Evolutionary conservation across 352 stramenopile species (phyloP).

Genomic region (Pythium periplocum): DNA sequence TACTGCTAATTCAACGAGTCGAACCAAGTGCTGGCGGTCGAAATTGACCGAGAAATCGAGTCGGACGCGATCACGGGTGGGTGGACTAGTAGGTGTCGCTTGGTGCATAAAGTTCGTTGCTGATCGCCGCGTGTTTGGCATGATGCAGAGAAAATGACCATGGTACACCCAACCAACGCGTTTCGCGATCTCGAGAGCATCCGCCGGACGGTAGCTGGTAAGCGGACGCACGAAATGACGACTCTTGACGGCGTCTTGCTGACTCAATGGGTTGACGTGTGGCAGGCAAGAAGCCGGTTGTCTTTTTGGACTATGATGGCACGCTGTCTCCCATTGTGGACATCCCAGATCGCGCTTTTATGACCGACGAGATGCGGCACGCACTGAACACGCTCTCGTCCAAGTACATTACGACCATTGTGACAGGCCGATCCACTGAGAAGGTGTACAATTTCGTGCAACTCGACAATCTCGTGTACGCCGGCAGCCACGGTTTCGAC

Average conservation of each 20-base stretch:
- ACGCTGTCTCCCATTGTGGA: constrained; percentile 79
- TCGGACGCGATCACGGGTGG: no score
- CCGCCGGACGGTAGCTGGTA: constrained; percentile 48
- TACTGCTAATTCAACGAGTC: no score
- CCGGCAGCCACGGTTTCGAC: constrained; percentile 76
- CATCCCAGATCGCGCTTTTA: constrained; percentile 58
- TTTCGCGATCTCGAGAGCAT: constrained; percentile 55
- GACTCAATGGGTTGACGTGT: background rate
- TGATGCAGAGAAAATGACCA: background rate
- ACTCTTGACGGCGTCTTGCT: no score
- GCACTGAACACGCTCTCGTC: constrained; percentile 53
- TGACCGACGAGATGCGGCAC: constrained; percentile 56
- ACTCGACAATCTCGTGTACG: constrained; percentile 74
- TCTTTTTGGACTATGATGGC: constrained; percentile 76
- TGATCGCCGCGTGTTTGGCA: no score
- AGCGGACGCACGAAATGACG: background rate
- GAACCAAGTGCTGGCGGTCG: no score
- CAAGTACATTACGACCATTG: constrained; percentile 69
- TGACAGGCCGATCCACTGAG: constrained; percentile 63
- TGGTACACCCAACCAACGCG: constrained; percentile 53
- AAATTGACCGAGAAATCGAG: no score
- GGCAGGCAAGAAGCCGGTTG: constrained; percentile 52
- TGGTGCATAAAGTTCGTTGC: no score
- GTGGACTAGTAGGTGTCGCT: no score
- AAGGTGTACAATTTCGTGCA: constrained; percentile 80